A percentile compares a stretch with the other conserved stretches of the same genome.
phyloP scores from a whole-genome alignment of 441 rosid genomes.

The Euphorbia celastroides region DNA sequence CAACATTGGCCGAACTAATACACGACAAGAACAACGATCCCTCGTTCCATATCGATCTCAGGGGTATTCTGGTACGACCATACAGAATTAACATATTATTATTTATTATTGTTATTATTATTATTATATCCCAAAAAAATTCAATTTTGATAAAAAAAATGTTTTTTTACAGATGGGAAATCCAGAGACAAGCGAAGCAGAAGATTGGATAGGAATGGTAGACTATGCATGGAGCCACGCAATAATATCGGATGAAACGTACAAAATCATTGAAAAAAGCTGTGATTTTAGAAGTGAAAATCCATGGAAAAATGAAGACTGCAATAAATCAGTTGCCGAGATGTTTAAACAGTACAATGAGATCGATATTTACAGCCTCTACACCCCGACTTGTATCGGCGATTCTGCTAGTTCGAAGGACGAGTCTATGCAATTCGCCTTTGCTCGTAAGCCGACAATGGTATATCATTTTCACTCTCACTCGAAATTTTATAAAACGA shows the following conservation, averaged over 20 bases:
- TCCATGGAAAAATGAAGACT: conserved; percentile 57
- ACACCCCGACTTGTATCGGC: conserved; percentile 62
- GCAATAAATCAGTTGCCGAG: conserved; percentile 53
- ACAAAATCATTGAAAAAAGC: conserved; percentile 39
- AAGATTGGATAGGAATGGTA: conserved; percentile 82
- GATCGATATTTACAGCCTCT: conserved; percentile 87
- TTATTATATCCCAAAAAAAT: too few species aligned
- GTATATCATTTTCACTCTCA: too few species aligned
- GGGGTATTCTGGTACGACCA: conserved; percentile 94
- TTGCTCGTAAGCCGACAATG: conserved; percentile 41
- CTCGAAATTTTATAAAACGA: too few species aligned
- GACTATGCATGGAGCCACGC: conserved; percentile 99
- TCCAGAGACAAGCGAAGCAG: conserved; percentile 78
- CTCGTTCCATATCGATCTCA: conserved; percentile 52
- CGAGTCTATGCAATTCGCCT: conserved; percentile 26
- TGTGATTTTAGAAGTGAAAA: conserved; percentile 61
- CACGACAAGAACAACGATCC: conserved; percentile 59
- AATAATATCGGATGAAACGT: conserved; percentile 82
- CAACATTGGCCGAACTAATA: conserved; percentile 72
- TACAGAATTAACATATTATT: too few species aligned
- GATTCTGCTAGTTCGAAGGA: conserved; percentile 37
- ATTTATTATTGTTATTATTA: too few species aligned
- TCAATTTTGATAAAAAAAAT: too few species aligned
- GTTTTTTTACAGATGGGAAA: conserved; percentile 61
- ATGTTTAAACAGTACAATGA: conserved; percentile 63